Percentiles rank a stretch among this genome's conserved stretches.
Conservation (phyloP, 108 stramenopile species). For the Cyclostephanos tholiformis region DNA sequence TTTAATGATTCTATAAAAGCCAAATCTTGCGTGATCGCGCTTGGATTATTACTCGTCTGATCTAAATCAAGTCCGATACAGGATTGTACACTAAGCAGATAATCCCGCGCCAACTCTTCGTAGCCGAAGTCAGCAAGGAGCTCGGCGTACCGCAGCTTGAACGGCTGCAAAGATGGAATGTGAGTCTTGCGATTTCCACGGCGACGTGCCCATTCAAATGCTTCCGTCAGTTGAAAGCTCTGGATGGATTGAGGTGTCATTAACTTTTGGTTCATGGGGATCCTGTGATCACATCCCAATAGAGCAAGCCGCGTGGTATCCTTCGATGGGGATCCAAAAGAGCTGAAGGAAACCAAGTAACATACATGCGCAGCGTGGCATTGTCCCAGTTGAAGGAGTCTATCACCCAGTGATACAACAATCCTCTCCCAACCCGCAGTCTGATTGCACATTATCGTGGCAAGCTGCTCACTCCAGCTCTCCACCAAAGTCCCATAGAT, state of each 20-base stretch:
- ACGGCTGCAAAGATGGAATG: constrained; percentile 68
- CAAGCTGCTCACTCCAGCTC: constrained; percentile 23
- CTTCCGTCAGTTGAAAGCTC: constrained; percentile 80
- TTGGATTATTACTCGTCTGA: constrained; percentile 12
- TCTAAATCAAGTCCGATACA: constrained; percentile 42
- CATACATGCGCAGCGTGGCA: constrained; percentile 82
- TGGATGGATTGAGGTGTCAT: constrained; percentile 60
- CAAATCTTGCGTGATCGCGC: constrained; percentile 8
- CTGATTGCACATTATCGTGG: constrained; percentile 54
- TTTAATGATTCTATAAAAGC: constrained; percentile 37
- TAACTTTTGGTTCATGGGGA: constrained; percentile 42
- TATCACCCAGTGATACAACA: constrained; percentile 78
- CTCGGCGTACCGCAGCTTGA: constrained; percentile 79
- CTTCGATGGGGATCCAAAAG: constrained; percentile 53
- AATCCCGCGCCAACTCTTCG: constrained; percentile 52
- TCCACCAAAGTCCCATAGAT: constrained; percentile 37
- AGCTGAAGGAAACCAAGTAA: constrained; percentile 78
- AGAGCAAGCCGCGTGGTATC: constrained; percentile 57
- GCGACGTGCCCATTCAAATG: constrained; percentile 90
- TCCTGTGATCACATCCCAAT: constrained; percentile 70
- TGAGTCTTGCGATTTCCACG: constrained; percentile 73
- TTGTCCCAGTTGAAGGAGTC: constrained; percentile 60
- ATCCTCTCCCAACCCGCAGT: constrained; percentile 75
- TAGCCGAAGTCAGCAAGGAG: constrained; percentile 73
- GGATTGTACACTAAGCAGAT: constrained; percentile 59